These are phyloP conservation scores for Claviceps maximensis DNA, from an alignment of 2,329 filamentous ascomycete genomes.

Conservation along the genomic window DNA sequence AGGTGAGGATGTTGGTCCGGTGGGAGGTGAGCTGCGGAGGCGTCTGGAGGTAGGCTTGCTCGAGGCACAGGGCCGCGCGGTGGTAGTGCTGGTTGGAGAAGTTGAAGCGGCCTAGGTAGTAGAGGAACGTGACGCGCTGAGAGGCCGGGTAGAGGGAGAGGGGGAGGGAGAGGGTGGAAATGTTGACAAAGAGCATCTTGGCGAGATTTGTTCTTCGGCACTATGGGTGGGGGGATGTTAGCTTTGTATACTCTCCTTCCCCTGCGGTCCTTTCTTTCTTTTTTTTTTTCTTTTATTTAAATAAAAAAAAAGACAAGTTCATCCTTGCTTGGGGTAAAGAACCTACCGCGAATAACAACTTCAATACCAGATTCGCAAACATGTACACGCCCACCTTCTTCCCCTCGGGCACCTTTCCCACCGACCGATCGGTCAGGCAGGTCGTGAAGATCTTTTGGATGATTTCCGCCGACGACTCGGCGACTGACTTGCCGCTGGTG, in stretches of 20 bases:
- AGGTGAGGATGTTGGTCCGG: constrained; percentile 66
- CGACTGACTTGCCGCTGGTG: constrained; percentile 56
- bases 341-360: constrained; percentile 68
- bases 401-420: constrained; percentile 58
- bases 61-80: constrained; percentile 60
- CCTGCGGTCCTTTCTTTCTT: no score
- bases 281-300: background rate
- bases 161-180: constrained; percentile 70
- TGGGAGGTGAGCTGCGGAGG: constrained; percentile 52
- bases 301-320: background rate
- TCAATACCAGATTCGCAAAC: constrained; percentile 81
- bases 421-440: constrained; percentile 69
- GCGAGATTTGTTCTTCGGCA: constrained; percentile 73
- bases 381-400: constrained; percentile 83
- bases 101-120: constrained; percentile 84
- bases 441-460: constrained; percentile 86
- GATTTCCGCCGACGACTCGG: constrained; percentile 77
- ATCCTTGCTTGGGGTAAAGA: background rate
- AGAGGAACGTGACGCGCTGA: constrained; percentile 84
- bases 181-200: constrained; percentile 80
- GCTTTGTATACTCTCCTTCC: background rate
- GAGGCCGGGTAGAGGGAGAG: constrained; percentile 70
- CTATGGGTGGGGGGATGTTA: constrained; percentile 20
- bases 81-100: constrained; percentile 76
- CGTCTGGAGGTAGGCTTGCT: constrained; percentile 66